phyloP scores from a whole-genome alignment of 164 flowering plant species.

The Annona squamosa region DNA sequence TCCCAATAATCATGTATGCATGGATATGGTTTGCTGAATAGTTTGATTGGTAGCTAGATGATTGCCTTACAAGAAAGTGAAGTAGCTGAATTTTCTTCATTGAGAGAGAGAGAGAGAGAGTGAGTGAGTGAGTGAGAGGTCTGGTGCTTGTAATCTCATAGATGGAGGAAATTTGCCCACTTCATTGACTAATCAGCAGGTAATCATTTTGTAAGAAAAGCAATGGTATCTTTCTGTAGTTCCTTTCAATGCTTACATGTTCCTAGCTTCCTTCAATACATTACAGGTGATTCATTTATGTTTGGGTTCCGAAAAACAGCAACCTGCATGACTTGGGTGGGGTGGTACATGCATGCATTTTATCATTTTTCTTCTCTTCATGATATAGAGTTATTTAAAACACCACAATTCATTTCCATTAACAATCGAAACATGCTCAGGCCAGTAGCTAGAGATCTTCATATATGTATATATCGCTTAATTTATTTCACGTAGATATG shows the following conservation, averaged over 20 bases:
- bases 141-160: slow-evolving; percentile 6
- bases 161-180: slow-evolving; percentile 54
- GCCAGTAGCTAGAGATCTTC: not conserved
- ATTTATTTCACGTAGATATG: too few species aligned
- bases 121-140: not conserved
- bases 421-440: not conserved
- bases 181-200: slow-evolving; percentile 35
- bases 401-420: not conserved
- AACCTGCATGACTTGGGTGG: too few species aligned
- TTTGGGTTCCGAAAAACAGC: too few species aligned
- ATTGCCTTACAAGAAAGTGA: slow-evolving; percentile 29
- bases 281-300: too few species aligned
- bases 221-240: not conserved
- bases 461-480: too few species aligned
- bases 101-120: not conserved
- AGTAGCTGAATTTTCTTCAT: slow-evolving; percentile 59
- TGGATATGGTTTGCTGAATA: slow-evolving; percentile 4
- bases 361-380: not conserved
- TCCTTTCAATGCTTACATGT: too few species aligned
- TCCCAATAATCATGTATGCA: slow-evolving; percentile 6
- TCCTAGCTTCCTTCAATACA: too few species aligned
- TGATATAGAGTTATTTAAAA: not conserved
- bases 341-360: too few species aligned
- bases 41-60: slow-evolving; percentile 11
- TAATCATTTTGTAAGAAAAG: not conserved